Evolutionary conservation across 805 yeast genomes (phyloP), one percentile per base, ranked within the genome.

Genomic region (Pichia deserticola): DNA sequence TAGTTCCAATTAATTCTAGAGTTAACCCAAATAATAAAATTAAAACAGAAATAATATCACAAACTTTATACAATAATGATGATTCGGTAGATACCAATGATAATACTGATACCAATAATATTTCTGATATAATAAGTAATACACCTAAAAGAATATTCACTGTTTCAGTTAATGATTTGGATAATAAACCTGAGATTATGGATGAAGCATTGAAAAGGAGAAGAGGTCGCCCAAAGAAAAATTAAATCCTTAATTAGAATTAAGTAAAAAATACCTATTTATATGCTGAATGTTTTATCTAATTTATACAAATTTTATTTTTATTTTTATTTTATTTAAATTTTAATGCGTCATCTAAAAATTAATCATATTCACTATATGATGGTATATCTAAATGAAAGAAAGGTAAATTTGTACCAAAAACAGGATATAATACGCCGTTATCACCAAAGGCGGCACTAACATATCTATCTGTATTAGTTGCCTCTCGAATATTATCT

Each of bases 311-410:
- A 30, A 12, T 4, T 34, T 34, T 34, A 6, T 34, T 34, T 34
- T 11, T 34, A 39, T 5, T 1, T n/a, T 28, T 27, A 12, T 11
- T 39, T 10, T 12, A 13, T n/a, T 28, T n/a, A 40, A 13, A 40
- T 30, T 3, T 13, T 28, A 13, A 13, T 20, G 25, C 27, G 25
- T 43, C 11, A 9, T 32, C 5, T 2, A 30, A 30, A 8, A 12
- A 12, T 28, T 40, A 40, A 28, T 51, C 54, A 35, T 42, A 44
- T 36, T 51, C 52, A 3, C 41, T 13, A 46, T 53, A 78, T 44
- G 76, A 70, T 13, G 95, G 93, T 58, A 86, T 78, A 40, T 86
- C 90, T 54, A 86, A 69, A 65, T 86, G 93, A 76, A 86, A 83
- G 63, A 77, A 83, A 33, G 90, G 90, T 32, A 86, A 78, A 58